These are phyloP conservation scores for Filobasidium floriforme DNA, from an alignment of 768 basidiomycete genomes.

Conservation along the genomic window DNA sequence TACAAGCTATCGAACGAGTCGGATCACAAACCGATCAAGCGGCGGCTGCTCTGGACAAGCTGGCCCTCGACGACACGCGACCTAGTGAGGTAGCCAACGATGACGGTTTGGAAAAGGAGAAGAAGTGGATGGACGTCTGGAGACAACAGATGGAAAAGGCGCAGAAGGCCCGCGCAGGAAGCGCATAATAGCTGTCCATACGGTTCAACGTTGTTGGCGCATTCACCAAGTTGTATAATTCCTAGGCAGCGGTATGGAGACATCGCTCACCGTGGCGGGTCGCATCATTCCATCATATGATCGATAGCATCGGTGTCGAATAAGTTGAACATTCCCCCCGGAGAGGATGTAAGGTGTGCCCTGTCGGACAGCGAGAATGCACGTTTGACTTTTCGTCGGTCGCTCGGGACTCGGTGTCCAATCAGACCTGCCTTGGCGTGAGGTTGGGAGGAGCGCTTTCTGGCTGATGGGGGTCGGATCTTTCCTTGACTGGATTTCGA, in stretches of 20 bases:
- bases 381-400: too few species aligned
- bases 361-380: too few species aligned
- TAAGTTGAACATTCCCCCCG: too few species aligned
- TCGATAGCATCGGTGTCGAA: too few species aligned
- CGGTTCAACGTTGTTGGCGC: background rate
- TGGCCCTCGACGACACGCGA: background rate
- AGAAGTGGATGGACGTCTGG: slow-evolving; percentile 11
- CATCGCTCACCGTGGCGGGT: too few species aligned
- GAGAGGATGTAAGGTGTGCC: too few species aligned
- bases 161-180: background rate
- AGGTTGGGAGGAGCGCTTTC: too few species aligned
- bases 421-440: too few species aligned
- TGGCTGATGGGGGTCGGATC: too few species aligned
- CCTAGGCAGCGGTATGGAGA: too few species aligned
- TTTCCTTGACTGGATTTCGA: background rate
- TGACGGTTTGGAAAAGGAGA: background rate
- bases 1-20: slow-evolving; percentile 7
- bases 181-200: background rate
- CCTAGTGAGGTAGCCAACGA: background rate
- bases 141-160: slow-evolving; percentile 18
- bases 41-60: background rate
- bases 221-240: background rate
- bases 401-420: too few species aligned
- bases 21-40: background rate
- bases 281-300: too few species aligned